Conservation (phyloP, 495 filamentous ascomycete genomes). For the Poronia punctata region DNA sequence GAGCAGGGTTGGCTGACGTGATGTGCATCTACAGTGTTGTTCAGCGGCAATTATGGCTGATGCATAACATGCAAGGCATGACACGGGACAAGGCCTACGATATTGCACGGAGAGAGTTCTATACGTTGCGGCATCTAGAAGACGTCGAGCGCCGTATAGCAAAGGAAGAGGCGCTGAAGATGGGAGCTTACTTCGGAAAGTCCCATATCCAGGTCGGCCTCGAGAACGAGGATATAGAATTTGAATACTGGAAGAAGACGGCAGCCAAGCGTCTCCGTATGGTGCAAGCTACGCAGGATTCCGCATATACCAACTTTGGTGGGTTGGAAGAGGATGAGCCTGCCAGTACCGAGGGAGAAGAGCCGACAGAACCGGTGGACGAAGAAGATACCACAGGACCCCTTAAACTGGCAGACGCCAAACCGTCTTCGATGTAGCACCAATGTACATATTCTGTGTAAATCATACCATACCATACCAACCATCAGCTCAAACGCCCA, state of each 20-base stretch:
- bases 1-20: too few relatives aligned
- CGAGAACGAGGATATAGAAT: slow-evolving; percentile 69
- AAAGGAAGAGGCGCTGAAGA: slow-evolving; percentile 76
- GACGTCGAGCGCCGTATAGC: slow-evolving; percentile 81
- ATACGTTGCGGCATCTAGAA: slow-evolving; percentile 68
- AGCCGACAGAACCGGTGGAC: slow-evolving; percentile 2
- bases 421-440: slow-evolving; percentile 7
- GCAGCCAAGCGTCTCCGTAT: slow-evolving; percentile 46
- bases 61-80: slow-evolving; percentile 53
- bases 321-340: slow-evolving; percentile 18
- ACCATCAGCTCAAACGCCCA: too few relatives aligned
- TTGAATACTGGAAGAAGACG: slow-evolving; percentile 77
- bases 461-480: too few relatives aligned
- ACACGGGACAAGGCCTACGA: slow-evolving; percentile 72
- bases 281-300: slow-evolving; percentile 37
- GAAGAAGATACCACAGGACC: background rate
- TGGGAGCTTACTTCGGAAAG: slow-evolving; percentile 82
- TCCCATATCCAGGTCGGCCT: slow-evolving; percentile 66
- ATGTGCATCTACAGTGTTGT: slow-evolving; percentile 61
- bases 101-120: slow-evolving; percentile 82
- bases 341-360: slow-evolving; percentile 10
- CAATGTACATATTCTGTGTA: slow-evolving; percentile 21
- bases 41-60: slow-evolving; percentile 82
- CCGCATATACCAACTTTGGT: slow-evolving; percentile 40
- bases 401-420: background rate